Evolutionary conservation across 2,329 filamentous ascomycete species (phyloP), one percentile per base, ranked within the genome.

Genomic region (Aspergillus texensis): DNA sequence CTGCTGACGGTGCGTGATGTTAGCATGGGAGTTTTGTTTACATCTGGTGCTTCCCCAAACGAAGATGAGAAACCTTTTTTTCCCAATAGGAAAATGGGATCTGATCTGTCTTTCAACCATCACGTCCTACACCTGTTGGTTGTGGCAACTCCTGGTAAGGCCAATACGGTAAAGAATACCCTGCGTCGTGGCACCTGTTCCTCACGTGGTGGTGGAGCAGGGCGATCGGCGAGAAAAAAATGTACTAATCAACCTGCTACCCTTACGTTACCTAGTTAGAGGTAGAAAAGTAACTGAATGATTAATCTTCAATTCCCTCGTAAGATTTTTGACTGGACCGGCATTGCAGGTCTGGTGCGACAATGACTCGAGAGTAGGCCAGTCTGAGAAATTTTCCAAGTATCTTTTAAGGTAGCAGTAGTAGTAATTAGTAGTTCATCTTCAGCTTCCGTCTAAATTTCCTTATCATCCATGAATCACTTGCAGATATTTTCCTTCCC

Each of bases 121-220:
- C 26, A n/a, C n/a, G 43, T 46, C 9, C 43, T 45, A 12, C 10
- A 45, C 11, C n/a, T 11, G 21, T 21, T 45, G 43, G 43, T 30
- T 30, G 48, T 21, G 28, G 8, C 16, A 34, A 39, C 52, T 55
- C 52, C 52, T 39, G 52, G 52, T 55, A 39, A 41, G 11, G 5
- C 19, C 11, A 39, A 55, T 55, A 55, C 52, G 34, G 52, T 21
- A 55, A 16, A 14, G 32, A 32, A 24, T 24, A 19, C 32, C 16
- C 19, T 36, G 10, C 10, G 34, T 45, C 34, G n/a, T 41, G 34
- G 58, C 34, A 45, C 36, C 14, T 53, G 34, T 43, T 24, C 28
- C 48, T 60, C 58, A 60, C 58, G 58, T 60, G 58, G 48, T 26
- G 16, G 12, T 24, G 48, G 39, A 58, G 43, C 10, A 39, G 34